phyloP scores from a whole-genome alignment of 768 basidiomycete species.

The Ramaria rubella region DNA sequence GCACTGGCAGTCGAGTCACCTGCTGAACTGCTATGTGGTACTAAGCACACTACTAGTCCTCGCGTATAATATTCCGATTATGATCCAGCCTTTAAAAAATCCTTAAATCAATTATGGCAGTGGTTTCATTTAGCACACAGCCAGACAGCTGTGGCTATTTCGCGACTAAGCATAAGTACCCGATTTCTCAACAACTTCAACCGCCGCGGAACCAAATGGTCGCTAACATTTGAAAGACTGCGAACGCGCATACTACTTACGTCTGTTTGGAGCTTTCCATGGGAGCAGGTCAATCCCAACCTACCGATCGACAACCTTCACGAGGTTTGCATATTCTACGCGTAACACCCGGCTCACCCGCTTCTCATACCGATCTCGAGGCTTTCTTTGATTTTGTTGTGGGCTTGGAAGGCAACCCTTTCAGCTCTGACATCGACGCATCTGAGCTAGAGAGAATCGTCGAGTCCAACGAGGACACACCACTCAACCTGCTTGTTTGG shows the following conservation, averaged over 20 bases:
- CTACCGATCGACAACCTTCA: slow-evolving; percentile 30
- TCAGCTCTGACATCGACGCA: slow-evolving; percentile 55
- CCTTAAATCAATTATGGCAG: too few species aligned
- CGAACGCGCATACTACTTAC: too few species aligned
- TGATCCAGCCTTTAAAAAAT: too few species aligned
- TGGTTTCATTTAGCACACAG: too few species aligned
- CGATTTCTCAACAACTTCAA: too few species aligned
- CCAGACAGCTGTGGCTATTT: too few species aligned
- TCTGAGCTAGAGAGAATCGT: slow-evolving; percentile 73
- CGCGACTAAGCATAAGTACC: too few species aligned
- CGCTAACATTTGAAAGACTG: not conserved
- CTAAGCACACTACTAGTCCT: too few species aligned
- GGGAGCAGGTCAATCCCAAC: slow-evolving; percentile 26
- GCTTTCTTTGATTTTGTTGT: slow-evolving; percentile 97
- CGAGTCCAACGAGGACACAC: slow-evolving; percentile 68
- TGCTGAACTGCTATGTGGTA: too few species aligned
- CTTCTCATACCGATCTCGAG: slow-evolving; percentile 76
- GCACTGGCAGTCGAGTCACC: too few species aligned
- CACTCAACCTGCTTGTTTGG: slow-evolving; percentile 72
- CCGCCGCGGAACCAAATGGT: not conserved
- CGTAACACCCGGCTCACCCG: slow-evolving; percentile 84
- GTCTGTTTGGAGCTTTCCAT: not conserved
- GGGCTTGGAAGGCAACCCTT: slow-evolving; percentile 71
- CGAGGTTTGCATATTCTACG: slow-evolving; percentile 82
- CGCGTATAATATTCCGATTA: too few species aligned